A percentile compares a stretch with the other conserved stretches of the same genome.
phyloP scores from a whole-genome alignment of 1,139 yeast species.

The Candida frijolesensis region DNA sequence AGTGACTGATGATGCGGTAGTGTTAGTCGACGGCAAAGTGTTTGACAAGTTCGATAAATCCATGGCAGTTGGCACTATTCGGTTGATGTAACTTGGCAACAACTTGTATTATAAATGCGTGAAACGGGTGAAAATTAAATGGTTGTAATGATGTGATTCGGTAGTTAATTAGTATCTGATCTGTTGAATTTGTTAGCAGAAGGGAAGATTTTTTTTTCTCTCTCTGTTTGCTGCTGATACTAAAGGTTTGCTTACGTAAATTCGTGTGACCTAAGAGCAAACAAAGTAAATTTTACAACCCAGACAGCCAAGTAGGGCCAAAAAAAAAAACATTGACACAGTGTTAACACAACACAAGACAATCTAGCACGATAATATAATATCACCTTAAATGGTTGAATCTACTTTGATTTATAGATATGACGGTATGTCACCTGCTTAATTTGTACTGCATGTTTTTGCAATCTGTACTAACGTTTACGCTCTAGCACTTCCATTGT shows the following conservation, averaged over 20 bases:
- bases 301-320: background rate
- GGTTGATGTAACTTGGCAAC: background rate
- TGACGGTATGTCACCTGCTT: constrained; percentile 54
- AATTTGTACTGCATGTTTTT: background rate
- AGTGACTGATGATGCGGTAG: constrained; percentile 5
- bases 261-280: background rate
- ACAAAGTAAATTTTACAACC: background rate
- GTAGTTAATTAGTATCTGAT: background rate
- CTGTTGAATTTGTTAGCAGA: background rate
- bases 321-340: constrained; percentile 2
- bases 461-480: constrained; percentile 2
- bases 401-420: constrained; percentile 72
- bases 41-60: constrained; percentile 15
- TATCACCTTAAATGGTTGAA: constrained; percentile 53
- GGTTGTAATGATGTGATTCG: no score
- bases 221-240: no score
- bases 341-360: background rate
- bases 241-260: background rate
- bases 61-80: constrained; percentile 4
- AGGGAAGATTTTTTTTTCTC: constrained; percentile 3
- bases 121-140: no score
- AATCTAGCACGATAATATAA: background rate
- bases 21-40: constrained; percentile 11
- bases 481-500: constrained; percentile 71
- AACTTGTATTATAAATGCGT: background rate